These are phyloP conservation scores for Thuja plicata DNA, from an alignment of 83 land plant genomes.

Conservation along the genomic window DNA sequence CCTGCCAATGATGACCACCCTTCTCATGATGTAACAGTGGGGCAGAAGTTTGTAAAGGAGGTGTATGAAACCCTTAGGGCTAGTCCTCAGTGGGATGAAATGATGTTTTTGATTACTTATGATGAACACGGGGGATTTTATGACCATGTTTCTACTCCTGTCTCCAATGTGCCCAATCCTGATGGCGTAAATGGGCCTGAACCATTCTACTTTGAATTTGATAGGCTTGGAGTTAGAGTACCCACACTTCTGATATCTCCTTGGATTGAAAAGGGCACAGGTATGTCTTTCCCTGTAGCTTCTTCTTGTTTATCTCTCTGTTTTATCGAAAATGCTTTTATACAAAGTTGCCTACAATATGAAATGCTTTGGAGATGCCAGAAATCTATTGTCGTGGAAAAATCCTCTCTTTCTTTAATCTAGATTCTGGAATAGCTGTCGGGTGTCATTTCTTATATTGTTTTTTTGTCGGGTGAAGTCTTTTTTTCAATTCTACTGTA, in stretches of 20 bases:
- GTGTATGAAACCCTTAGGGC: slow-evolving; percentile 88
- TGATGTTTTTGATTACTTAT: slow-evolving; percentile 84
- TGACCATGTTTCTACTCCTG: slow-evolving; percentile 97
- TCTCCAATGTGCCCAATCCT: slow-evolving; percentile 83
- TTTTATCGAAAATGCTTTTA: not conserved
- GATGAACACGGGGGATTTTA: slow-evolving; percentile 99
- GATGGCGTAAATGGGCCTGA: slow-evolving; percentile 91
- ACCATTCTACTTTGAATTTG: slow-evolving; percentile 74
- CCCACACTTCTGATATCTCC: slow-evolving; percentile 89
- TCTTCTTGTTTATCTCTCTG: not conserved
- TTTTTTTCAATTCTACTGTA: too few species aligned
- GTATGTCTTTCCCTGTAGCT: slow-evolving; percentile 25
- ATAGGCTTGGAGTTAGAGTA: slow-evolving; percentile 92
- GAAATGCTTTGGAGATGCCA: not conserved
- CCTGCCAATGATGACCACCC: slow-evolving; percentile 99
- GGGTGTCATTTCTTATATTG: not conserved
- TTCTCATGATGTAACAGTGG: slow-evolving; percentile 83
- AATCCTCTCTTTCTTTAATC: not conserved
- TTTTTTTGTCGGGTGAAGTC: too few species aligned
- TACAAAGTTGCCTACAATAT: not conserved
- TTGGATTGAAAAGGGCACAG: slow-evolving; percentile 92
- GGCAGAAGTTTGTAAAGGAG: slow-evolving; percentile 91
- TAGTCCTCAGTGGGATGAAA: slow-evolving; percentile 95
- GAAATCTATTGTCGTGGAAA: not conserved
- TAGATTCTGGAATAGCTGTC: not conserved